Evolutionary conservation across 257 asterid genomes (phyloP).

Genomic region (Fraxinus excelsior): DNA sequence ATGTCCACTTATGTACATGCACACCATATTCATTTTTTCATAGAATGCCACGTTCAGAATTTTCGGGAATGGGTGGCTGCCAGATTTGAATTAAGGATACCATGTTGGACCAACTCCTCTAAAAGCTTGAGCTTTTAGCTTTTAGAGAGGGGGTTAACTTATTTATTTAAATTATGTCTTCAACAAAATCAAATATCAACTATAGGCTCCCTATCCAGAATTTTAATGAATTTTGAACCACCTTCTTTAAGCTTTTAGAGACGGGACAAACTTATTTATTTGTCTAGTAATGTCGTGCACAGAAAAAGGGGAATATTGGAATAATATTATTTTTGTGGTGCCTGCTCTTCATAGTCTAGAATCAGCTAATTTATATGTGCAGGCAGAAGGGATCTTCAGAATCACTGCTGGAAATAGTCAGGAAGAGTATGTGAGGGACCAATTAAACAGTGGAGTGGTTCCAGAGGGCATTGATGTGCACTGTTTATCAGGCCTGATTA

Average conservation of each 20-base stretch:
- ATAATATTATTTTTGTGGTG: not conserved
- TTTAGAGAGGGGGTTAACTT: too few relatives aligned
- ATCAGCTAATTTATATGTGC: slow-evolving; percentile 26
- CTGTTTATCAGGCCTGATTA: slow-evolving; percentile 92
- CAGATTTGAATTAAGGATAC: too few relatives aligned
- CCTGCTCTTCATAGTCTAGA: not conserved
- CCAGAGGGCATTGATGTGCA: slow-evolving; percentile 96
- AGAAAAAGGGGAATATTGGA: slow-evolving; percentile 1
- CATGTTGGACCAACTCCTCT: too few relatives aligned
- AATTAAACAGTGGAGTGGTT: slow-evolving; percentile 78
- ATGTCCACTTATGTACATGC: not conserved
- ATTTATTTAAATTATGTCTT: too few relatives aligned
- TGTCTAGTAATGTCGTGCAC: not conserved
- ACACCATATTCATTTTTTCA: not conserved
- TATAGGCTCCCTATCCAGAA: too few relatives aligned
- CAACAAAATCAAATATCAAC: too few relatives aligned
- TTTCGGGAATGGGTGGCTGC: not conserved
- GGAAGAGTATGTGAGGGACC: slow-evolving; percentile 94
- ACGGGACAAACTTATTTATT: not conserved
- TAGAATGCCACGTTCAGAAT: not conserved
- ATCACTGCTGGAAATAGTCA: slow-evolving; percentile 92
- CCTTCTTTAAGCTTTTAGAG: not conserved
- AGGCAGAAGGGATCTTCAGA: slow-evolving; percentile 99
- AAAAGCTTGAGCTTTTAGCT: too few relatives aligned
- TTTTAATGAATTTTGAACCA: not conserved